phyloP scores from a whole-genome alignment of 805 yeast species.

The Candida pini region DNA sequence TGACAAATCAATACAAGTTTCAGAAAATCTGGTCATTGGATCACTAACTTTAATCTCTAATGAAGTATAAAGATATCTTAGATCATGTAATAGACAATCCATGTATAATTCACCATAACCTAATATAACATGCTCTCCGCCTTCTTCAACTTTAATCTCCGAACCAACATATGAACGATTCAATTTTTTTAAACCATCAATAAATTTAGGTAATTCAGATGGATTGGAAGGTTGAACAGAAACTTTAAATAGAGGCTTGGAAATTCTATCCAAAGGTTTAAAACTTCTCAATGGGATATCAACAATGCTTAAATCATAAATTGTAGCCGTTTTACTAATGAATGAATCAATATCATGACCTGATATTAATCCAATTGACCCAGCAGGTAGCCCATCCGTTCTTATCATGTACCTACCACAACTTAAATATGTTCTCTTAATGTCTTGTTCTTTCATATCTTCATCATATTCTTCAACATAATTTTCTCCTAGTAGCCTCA shows the following conservation, averaged over 20 bases:
- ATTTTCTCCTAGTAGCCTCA: conserved; percentile 54
- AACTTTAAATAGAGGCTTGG: conserved; percentile 64
- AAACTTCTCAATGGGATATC: conserved; percentile 27
- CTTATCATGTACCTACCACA: conserved; percentile 67
- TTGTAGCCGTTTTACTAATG: conserved; percentile 56
- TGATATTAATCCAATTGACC: conserved; percentile 61
- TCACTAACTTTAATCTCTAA: conserved; percentile 78
- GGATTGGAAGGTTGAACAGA: conserved; percentile 82
- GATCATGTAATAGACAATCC: conserved; percentile 77
- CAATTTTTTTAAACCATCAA: conserved; percentile 62
- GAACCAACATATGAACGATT: conserved; percentile 62
- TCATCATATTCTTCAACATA: conserved; percentile 45
- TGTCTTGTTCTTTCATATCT: conserved; percentile 38
- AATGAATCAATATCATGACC: conserved; percentile 50
- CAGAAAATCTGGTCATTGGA: conserved; percentile 76
- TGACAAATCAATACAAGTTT: conserved; percentile 64
- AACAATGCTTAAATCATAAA: conserved; percentile 31
- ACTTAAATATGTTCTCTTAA: conserved; percentile 44
- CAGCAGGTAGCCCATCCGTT: conserved; percentile 49
- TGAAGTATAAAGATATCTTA: conserved; percentile 56
- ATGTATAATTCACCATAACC: conserved; percentile 87
- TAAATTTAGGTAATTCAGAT: conserved; percentile 66
- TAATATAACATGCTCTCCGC: conserved; percentile 76
- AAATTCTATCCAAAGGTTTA: conserved; percentile 38
- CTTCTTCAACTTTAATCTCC: conserved; percentile 71